A percentile compares a stretch with the other conserved stretches of the same genome.
Conservation (phyloP, 1,284 basidiomycete genomes). For the Boletus mariae region DNA sequence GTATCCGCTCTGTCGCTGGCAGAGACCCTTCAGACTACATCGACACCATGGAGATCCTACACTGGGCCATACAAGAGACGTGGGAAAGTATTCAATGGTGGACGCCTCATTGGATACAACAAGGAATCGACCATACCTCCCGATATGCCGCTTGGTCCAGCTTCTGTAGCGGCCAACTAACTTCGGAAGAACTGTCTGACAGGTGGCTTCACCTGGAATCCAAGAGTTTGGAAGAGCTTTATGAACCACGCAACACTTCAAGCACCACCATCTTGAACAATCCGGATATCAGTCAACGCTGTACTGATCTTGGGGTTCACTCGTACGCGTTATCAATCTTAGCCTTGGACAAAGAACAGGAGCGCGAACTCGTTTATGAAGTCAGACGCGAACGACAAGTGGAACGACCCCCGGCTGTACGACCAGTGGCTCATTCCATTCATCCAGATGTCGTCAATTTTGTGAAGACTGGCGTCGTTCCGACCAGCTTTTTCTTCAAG, state of each 20-base stretch:
- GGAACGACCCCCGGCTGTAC: constrained; percentile 29
- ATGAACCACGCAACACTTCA: constrained; percentile 11
- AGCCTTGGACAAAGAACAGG: constrained; percentile 42
- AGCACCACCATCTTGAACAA: not conserved
- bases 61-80: not conserved
- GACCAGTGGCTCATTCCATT: constrained; percentile 17
- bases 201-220: constrained; percentile 38
- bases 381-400: constrained; percentile 37
- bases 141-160: constrained; percentile 32
- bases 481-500: not conserved
- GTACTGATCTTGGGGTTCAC: constrained; percentile 24
- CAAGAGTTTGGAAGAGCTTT: constrained; percentile 35
- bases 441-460: constrained; percentile 18
- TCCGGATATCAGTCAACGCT: constrained; percentile 26
- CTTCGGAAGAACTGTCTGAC: constrained; percentile 11
- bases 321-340: constrained; percentile 8
- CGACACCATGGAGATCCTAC: not conserved
- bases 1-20: constrained; percentile 33
- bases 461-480: constrained; percentile 16
- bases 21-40: constrained; percentile 14
- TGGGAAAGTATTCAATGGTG: constrained; percentile 31
- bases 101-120: constrained; percentile 42
- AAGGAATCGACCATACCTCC: constrained; percentile 40
- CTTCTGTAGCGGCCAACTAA: constrained; percentile 6
- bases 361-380: constrained; percentile 42